Conservation (phyloP, 345 rosid genomes). For the Anacardium occidentale region DNA sequence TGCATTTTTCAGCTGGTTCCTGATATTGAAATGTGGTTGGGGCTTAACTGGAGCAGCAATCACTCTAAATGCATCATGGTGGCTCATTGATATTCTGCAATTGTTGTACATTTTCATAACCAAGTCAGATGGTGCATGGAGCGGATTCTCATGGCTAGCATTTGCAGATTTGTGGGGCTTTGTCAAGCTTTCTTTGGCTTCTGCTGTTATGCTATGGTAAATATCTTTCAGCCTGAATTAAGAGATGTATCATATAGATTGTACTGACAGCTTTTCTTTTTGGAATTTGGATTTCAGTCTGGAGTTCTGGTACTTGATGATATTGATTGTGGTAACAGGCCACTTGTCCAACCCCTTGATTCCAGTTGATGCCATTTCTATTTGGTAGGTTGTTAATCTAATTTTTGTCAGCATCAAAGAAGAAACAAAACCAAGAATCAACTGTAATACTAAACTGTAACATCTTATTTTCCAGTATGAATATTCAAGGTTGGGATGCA, state of each 20-base stretch:
- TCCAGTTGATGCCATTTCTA: slow-evolving; percentile 86
- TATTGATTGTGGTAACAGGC: slow-evolving; percentile 73
- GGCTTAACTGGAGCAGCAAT: slow-evolving; percentile 88
- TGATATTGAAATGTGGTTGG: slow-evolving; percentile 70
- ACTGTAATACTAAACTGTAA: neutral
- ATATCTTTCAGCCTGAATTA: neutral
- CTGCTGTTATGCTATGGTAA: slow-evolving; percentile 93
- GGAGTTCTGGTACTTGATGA: slow-evolving; percentile 93
- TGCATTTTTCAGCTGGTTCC: slow-evolving; percentile 67
- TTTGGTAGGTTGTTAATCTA: slow-evolving; percentile 47
- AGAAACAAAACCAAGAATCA: neutral
- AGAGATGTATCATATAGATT: neutral
- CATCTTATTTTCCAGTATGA: slow-evolving; percentile 57
- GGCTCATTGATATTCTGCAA: slow-evolving; percentile 69
- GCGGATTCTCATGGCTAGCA: slow-evolving; percentile 84
- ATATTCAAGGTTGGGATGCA: slow-evolving; percentile 80
- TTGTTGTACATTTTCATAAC: slow-evolving; percentile 77
- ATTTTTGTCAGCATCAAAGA: neutral
- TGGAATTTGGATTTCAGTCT: slow-evolving; percentile 50
- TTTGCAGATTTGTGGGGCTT: slow-evolving; percentile 74
- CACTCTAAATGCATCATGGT: slow-evolving; percentile 79
- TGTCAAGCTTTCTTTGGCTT: slow-evolving; percentile 80
- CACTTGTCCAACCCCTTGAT: slow-evolving; percentile 70
- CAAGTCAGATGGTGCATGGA: slow-evolving; percentile 91
- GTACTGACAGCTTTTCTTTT: neutral